phyloP scores from a whole-genome alignment of 176 grass and related monocot genomes.

The Zoysia japonica region DNA sequence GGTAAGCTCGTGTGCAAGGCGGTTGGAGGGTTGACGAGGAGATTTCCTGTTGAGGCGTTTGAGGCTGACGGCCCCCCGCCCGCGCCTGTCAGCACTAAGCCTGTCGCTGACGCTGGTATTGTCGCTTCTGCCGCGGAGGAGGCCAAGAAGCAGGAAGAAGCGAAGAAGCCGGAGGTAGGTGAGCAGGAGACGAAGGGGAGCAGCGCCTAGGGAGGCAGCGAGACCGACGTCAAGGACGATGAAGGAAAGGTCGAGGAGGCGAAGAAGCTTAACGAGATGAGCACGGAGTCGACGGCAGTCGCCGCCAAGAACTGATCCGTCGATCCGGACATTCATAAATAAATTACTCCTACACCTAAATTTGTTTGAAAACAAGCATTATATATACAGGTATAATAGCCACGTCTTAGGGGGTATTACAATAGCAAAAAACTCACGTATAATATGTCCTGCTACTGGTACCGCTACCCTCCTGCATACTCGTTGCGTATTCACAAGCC shows the following conservation, averaged over 20 bases:
- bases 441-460: no score
- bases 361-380: no score
- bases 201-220: not conserved
- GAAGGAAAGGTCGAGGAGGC: not conserved
- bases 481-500: no score
- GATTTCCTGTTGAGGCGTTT: constrained; percentile 66
- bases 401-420: no score
- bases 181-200: not conserved
- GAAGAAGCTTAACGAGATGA: constrained; percentile 43
- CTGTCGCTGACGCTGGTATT: not conserved
- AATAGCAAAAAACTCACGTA: no score
- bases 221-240: not conserved
- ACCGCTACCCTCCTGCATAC: no score
- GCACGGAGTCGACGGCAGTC: constrained; percentile 14
- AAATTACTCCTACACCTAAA: no score
- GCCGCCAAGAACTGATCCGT: constrained; percentile 37
- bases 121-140: not conserved
- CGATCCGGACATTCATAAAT: no score
- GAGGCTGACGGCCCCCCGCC: constrained; percentile 21
- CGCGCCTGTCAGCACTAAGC: not conserved
- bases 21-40: constrained; percentile 30
- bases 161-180: not conserved
- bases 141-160: not conserved
- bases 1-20: constrained; percentile 62
- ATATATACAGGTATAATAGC: no score